These are phyloP conservation scores for Linnemannia exigua DNA, from an alignment of 192 early-diverging fungal species.

Conservation along the genomic window DNA sequence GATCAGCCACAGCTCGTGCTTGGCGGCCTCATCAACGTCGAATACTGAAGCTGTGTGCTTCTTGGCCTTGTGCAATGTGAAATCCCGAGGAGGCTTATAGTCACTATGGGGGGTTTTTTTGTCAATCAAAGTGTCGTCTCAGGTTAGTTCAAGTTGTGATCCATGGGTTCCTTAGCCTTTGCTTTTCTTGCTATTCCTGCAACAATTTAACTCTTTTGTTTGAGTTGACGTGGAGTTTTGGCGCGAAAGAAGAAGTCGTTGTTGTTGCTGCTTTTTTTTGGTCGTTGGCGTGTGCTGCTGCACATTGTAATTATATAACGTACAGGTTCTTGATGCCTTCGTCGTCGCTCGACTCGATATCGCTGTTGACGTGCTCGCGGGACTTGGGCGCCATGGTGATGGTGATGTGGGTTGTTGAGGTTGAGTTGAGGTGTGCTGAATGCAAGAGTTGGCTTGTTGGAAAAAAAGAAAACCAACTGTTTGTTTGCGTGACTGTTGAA, in stretches of 20 bases:
- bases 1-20: conserved; percentile 53
- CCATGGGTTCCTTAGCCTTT: background rate
- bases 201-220: background rate
- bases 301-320: background rate
- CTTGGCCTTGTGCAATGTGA: conserved; percentile 37
- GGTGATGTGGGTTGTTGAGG: background rate
- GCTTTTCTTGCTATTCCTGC: background rate
- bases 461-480: background rate
- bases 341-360: conserved; percentile 47
- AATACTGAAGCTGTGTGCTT: conserved; percentile 31
- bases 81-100: conserved; percentile 49
- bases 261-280: no score
- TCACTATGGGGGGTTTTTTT: conserved; percentile 24
- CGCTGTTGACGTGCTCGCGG: conserved; percentile 36
- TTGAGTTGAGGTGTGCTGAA: background rate
- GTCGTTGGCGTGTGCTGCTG: no score
- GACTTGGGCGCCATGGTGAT: conserved; percentile 43
- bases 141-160: background rate
- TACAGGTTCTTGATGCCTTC: conserved; percentile 55
- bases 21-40: conserved; percentile 32
- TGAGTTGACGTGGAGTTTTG: background rate
- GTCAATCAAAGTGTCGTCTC: background rate
- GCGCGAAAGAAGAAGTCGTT: background rate
- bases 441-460: background rate
- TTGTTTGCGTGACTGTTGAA: conserved; percentile 16